Percentiles rank a stretch among this genome's conserved stretches.
Conservation (phyloP, 1,139 yeast species). For the Suhomyces wounanorum region DNA sequence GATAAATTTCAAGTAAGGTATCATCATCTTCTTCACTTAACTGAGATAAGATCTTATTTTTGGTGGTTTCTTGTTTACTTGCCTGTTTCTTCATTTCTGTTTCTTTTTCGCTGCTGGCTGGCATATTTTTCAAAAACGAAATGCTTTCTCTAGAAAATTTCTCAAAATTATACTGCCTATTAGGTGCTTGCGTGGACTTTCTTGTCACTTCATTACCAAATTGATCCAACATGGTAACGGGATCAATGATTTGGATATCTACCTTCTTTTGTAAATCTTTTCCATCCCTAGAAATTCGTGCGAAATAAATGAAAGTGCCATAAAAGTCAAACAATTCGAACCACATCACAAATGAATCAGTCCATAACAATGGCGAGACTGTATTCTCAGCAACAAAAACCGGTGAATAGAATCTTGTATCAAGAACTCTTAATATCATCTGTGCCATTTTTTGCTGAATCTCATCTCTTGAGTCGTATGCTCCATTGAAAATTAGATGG, state of each 20-base stretch:
- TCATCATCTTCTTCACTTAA: slow-evolving; percentile 5
- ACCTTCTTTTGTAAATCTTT: slow-evolving; percentile 16
- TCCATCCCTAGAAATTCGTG: slow-evolving; percentile 30
- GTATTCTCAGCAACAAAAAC: slow-evolving; percentile 13
- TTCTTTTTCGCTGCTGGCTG: neutral
- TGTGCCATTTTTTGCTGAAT: slow-evolving; percentile 23
- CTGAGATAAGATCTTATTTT: slow-evolving; percentile 5
- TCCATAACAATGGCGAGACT: slow-evolving; percentile 29
- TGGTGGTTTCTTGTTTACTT: neutral
- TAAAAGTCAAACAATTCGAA: slow-evolving; percentile 38
- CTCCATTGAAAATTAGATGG: slow-evolving; percentile 27
- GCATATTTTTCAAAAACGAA: neutral
- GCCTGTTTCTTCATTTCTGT: neutral
- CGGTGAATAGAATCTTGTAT: slow-evolving; percentile 33
- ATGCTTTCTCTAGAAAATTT: slow-evolving; percentile 14
- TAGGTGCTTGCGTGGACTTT: slow-evolving; percentile 24
- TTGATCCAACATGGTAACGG: slow-evolving; percentile 32
- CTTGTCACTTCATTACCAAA: slow-evolving; percentile 30
- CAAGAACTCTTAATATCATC: slow-evolving; percentile 27
- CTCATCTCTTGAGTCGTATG: slow-evolving; percentile 17
- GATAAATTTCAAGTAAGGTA: slow-evolving; percentile 1
- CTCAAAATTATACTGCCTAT: slow-evolving; percentile 32
- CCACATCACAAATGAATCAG: slow-evolving; percentile 39
- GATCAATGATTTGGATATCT: slow-evolving; percentile 31
- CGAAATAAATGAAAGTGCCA: slow-evolving; percentile 32